Percentiles rank a stretch among this genome's conserved stretches.
Conservation (phyloP, 306 rosid species). For the Vigna reflexopilosa region DNA sequence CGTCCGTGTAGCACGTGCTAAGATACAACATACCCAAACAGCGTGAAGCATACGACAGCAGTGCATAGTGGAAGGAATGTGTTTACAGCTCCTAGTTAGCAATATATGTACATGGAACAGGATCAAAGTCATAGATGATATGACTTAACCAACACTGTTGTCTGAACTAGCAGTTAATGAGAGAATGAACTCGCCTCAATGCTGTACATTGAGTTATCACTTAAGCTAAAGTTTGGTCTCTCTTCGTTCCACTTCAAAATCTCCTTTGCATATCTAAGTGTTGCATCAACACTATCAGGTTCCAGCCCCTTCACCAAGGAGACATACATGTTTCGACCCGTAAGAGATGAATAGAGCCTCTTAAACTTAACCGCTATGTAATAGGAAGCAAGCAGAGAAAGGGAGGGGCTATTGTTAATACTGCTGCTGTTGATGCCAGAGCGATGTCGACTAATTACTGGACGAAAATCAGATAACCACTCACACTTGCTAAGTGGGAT, state of each 20-base stretch:
- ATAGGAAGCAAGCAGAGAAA: conserved; percentile 77
- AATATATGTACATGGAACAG: conserved; percentile 47
- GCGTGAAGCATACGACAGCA: neutral
- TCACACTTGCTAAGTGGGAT: conserved; percentile 73
- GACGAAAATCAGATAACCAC: conserved; percentile 89
- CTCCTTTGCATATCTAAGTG: conserved; percentile 90
- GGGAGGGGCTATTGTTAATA: conserved; percentile 71
- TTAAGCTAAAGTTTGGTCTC: conserved; percentile 77
- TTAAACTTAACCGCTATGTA: conserved; percentile 88
- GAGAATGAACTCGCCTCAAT: conserved; percentile 72
- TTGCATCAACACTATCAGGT: conserved; percentile 76
- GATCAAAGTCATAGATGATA: conserved; percentile 33
- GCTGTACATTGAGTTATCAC: conserved; percentile 84
- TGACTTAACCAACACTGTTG: conserved; percentile 44
- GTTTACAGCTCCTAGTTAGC: conserved; percentile 39
- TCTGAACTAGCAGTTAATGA: conserved; percentile 50
- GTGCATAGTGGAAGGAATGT: conserved; percentile 34
- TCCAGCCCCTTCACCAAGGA: conserved; percentile 81
- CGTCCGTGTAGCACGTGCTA: conserved; percentile 27
- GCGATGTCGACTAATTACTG: conserved; percentile 67
- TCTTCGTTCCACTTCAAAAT: conserved; percentile 91
- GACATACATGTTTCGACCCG: conserved; percentile 79
- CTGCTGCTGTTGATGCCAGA: conserved; percentile 58
- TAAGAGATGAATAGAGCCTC: conserved; percentile 78
- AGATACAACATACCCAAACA: conserved; percentile 2